phyloP scores from a whole-genome alignment of 179 eudicot genomes.

The Pouteria campechiana region DNA sequence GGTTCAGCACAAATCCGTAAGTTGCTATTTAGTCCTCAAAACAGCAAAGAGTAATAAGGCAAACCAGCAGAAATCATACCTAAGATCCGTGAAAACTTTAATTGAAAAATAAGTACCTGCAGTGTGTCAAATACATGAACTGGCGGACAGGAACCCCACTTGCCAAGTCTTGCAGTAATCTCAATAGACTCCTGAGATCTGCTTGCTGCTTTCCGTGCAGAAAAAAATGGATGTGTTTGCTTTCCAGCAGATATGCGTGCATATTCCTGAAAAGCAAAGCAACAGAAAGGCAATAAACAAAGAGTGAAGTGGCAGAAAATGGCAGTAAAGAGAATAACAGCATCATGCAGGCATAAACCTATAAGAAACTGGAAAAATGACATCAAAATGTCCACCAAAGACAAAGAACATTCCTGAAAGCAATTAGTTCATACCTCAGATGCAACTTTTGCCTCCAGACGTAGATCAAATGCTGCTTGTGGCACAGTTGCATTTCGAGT shows the following conservation, averaged over 20 bases:
- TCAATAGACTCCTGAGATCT: slow-evolving; percentile 30
- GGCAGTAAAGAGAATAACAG: too few relatives aligned
- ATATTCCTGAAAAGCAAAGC: slow-evolving; percentile 56
- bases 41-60: too few relatives aligned
- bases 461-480: slow-evolving; percentile 50
- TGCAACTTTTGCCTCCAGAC: slow-evolving; percentile 70
- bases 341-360: not conserved
- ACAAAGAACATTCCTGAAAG: not conserved
- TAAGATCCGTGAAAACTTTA: too few relatives aligned
- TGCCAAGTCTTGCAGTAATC: slow-evolving; percentile 22
- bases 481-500: slow-evolving; percentile 13
- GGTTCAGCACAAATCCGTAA: too few relatives aligned
- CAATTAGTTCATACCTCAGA: slow-evolving; percentile 46
- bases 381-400: too few relatives aligned
- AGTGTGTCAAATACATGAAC: slow-evolving; percentile 69
- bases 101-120: slow-evolving; percentile 40
- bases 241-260: slow-evolving; percentile 76
- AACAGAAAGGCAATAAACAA: not conserved
- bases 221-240: slow-evolving; percentile 86
- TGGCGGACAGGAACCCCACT: slow-evolving; percentile 34
- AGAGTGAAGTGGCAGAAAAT: not conserved
- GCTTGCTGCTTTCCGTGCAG: slow-evolving; percentile 47
- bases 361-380: not conserved
- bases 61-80: too few relatives aligned
- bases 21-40: too few relatives aligned